Conservation (phyloP, 140 eudicot species). For the Stevia rebaudiana region DNA sequence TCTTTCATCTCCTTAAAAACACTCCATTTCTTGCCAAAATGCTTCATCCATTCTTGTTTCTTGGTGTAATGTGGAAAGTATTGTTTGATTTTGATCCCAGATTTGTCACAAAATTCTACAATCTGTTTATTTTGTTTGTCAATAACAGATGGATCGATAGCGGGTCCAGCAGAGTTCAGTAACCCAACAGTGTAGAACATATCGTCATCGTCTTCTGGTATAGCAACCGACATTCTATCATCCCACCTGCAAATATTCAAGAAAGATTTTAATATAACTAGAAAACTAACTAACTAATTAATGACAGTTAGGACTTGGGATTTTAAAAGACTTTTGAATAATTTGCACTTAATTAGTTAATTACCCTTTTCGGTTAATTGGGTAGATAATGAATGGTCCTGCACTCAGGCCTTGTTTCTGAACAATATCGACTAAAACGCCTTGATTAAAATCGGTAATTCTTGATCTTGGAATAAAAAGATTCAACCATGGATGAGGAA, state of each 20-base stretch:
- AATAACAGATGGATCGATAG: conserved; percentile 22
- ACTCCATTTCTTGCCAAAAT: conserved; percentile 69
- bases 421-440: conserved; percentile 46
- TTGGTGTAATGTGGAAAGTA: conserved; percentile 69
- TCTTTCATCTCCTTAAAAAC: conserved; percentile 39
- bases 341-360: background rate
- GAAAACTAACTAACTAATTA: no score
- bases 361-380: conserved; percentile 55
- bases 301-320: no score
- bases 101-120: conserved; percentile 37
- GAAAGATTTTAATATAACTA: no score
- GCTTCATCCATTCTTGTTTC: conserved; percentile 57
- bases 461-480: conserved; percentile 63
- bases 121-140: conserved; percentile 45
- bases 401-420: conserved; percentile 32
- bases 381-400: conserved; percentile 72
- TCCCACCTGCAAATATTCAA: conserved; percentile 59
- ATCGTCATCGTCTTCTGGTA: conserved; percentile 71
- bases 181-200: conserved; percentile 55
- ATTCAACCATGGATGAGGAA: conserved; percentile 83
- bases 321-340: no score
- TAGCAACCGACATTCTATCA: conserved; percentile 61
- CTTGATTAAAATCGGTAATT: conserved; percentile 55
- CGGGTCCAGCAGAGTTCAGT: conserved; percentile 30
- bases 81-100: conserved; percentile 51